Evolutionary conservation across 2,329 filamentous ascomycete species (phyloP), one percentile per base, ranked within the genome.

Genomic region (Colletotrichum chrysophilum): DNA sequence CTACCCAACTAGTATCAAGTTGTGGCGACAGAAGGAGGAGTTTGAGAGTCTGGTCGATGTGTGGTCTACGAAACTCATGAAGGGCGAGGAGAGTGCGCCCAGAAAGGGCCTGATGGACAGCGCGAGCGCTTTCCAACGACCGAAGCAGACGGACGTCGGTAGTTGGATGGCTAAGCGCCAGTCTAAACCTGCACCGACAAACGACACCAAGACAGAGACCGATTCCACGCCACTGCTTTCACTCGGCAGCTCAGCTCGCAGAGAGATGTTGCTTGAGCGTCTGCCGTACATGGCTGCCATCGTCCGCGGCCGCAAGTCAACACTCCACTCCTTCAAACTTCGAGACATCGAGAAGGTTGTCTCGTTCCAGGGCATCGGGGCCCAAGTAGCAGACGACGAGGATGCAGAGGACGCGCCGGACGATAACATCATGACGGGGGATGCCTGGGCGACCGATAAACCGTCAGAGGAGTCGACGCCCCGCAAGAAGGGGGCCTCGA

Each of bases 21-120:
- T 98, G 13, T 98, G 96, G 95, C 91, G 93, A 75, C 90, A 92
- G 71, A 94, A 92, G 77, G 96, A 98, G 82, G 96, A 98, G 82
- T 89, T 96, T 7, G 93, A 95, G 76, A 92, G 91, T 1, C 83
- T 95, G 2, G 86, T 98, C 1, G 94, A 95, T 73, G 81, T 93
- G 72, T 95, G 94, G 89, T 91, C 93, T 1, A 87, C 89, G 1
- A 90, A 89, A 66, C 85, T 93, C 24, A 89, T 93, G 43, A 89
- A 88, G 70, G 90, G 91, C 4, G 90, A 91, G 56, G 83, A 84
- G 6, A 78, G 80, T 4, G 81, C 80, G 67, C 83, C 83, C 36
- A 82, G 80, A 48, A 84, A 83, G 77, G 80, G 83, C 75, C 77
- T 89, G 77, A 87, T 86, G 5, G 85, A 87, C 62, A 86, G 88